Evolutionary conservation across 2,329 filamentous ascomycete species (phyloP), one percentile per base, ranked within the genome.

Genomic region (Taxawa tesnikishii): DNA sequence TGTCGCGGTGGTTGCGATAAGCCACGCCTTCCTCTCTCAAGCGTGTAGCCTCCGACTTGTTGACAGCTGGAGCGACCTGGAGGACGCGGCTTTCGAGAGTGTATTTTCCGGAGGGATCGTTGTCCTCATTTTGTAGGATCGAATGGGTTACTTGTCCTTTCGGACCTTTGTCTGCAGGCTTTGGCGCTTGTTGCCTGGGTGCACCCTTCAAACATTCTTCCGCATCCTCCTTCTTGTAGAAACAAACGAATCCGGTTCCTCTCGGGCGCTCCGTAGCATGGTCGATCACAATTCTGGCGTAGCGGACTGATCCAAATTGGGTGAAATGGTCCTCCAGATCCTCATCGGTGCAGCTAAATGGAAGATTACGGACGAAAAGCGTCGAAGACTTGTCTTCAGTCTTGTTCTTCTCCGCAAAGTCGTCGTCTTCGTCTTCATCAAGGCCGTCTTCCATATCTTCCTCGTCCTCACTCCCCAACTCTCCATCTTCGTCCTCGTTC

Each of bases 211-310:
- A 64, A 51, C 90, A 96, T 13, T 66, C 56, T 50, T 78, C 75
- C 42, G 79, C 83, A 49, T 94, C 83, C 13, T 79, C 73, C 23
- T 67, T 61, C 30, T 79, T 77, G 58, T 78, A 79, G 60, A 98
- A 98, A 60, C 84, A 93, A 17, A 96, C 88, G 49, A 98, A 98
- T 4, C 80, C 90, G 18, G 88, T 96, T 15, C 90, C 90, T 29
- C 82, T 83, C 2, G 90, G 83, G 31, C 83, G 78, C 44, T 87
- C 85, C 0, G 84, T 94, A 15, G 75, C 73, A 28, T 70, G 78
- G 51, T 98, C 88, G 51, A 92, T 72, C 23, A 98, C 92, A 7
- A 94, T 78, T 42, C 92, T 73, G 4, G 88, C 90, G 53, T 96
- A 98, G 23, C 87, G 74, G 24, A 94, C 65, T n/a, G 70, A 70